Percentiles rank a stretch among this genome's conserved stretches.
These are phyloP conservation scores for Inga leiocalycina DNA, from an alignment of 306 rosid genomes.

Conservation along the genomic window DNA sequence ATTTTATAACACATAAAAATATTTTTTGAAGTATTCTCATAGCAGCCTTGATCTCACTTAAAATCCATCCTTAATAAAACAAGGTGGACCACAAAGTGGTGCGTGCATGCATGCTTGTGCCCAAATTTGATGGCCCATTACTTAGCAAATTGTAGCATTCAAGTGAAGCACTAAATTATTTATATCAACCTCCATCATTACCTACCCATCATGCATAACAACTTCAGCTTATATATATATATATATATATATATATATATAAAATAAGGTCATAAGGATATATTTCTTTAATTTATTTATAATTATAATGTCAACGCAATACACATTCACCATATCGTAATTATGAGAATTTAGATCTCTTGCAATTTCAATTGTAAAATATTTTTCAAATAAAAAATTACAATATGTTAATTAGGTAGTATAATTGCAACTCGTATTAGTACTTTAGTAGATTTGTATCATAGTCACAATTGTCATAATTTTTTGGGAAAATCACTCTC, in stretches of 20 bases:
- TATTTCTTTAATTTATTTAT: background rate
- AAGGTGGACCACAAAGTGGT: slow-evolving; percentile 33
- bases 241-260: no score
- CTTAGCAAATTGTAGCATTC: slow-evolving; percentile 32
- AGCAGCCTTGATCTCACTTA: no score
- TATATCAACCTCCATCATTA: slow-evolving; percentile 40
- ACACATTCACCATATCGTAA: background rate
- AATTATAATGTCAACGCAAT: background rate
- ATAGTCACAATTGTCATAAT: no score
- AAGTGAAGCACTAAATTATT: slow-evolving; percentile 33
- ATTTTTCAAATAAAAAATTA: no score
- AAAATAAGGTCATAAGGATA: background rate
- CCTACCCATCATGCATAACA: no score
- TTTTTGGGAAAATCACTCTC: no score
- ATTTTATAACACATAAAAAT: no score
- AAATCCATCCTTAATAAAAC: no score
- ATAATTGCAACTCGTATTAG: no score
- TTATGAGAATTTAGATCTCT: background rate
- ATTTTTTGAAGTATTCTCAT: no score
- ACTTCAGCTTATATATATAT: background rate
- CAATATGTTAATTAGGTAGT: no score
- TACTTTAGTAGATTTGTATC: background rate
- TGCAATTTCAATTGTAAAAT: background rate
- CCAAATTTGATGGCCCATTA: slow-evolving; percentile 28
- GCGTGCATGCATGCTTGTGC: background rate